Base-by-base conservation (phyloP, 129 eudicot genomes). In the Tagetes patula region DNA sequence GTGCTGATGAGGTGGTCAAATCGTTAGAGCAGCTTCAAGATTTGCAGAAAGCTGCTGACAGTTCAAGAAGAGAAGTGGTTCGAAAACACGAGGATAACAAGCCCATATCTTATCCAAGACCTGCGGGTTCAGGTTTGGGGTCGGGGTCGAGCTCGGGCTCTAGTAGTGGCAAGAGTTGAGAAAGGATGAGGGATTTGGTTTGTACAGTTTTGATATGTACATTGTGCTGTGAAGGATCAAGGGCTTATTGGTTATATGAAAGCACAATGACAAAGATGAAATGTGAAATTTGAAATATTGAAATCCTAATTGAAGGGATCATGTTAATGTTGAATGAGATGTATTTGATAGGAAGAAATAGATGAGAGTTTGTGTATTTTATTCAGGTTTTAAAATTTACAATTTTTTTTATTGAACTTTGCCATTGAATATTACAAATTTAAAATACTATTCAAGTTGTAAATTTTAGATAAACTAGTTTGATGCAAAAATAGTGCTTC, bases 1-100 rank as follows among this genome's bases (percentile, higher is more conserved):
- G 42, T 46, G 91, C 91, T 73, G 80, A 73, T 13, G 92, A 89
- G 82, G 79, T 93, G 34, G 98, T 93, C 6, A 83, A 80, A 65
- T 76, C 77, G 2, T 50, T 87, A 55, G 95, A 93, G 56, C 88
- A 87, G 58, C 83, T 92, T 75, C 88, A 82, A 33, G 88, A 85
- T 2, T 71, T 75, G 72, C 82, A 78, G 42, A 81, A 67, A 63
- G 83, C 70, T 11, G 66, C 83, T 1, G 89, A 72, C 40, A 46
- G 58, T 75, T 62, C 70, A 2, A 82, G 73, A 80, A 71, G 75
- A 47, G 89, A 82, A 42, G 76, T 38, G 2, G 48, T 69, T 13
- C 73, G 53, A 31, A 77, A 45, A 73, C 67, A 78, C 3, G 79
- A 42, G 27, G 69, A 62, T 33, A 52, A 20, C 30, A 70, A 63